Percentiles rank a stretch among this genome's conserved stretches.
phyloP scores from a whole-genome alignment of 495 filamentous ascomycete species.

The Hyphodiscus hymeniophilus region DNA sequence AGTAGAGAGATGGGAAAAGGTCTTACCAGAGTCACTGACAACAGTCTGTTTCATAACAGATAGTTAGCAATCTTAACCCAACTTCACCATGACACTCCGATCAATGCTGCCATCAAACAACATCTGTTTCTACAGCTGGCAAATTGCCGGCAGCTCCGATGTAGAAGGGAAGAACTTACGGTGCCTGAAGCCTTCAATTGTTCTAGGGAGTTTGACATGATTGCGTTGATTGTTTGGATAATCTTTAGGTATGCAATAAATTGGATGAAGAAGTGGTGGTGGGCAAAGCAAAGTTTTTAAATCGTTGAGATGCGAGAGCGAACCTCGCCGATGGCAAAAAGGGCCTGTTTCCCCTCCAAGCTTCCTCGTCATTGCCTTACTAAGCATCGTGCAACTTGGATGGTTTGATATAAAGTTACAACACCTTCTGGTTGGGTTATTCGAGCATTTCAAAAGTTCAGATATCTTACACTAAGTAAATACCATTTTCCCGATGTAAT shows the following conservation, averaged over 20 bases:
- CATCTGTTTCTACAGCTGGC: constrained; percentile 2
- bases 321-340: too few species aligned
- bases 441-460: too few species aligned
- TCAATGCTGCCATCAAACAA: constrained; percentile 2
- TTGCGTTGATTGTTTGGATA: constrained; percentile 22
- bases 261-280: constrained; percentile 4
- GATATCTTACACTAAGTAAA: too few species aligned
- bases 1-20: constrained; percentile 2
- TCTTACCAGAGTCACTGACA: constrained; percentile 92
- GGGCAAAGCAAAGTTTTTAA: neutral
- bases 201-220: constrained; percentile 82
- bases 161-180: constrained; percentile 45
- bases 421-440: too few species aligned
- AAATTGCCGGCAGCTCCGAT: constrained; percentile 5
- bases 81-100: constrained; percentile 1
- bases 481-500: too few species aligned
- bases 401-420: too few species aligned
- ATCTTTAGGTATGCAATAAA: constrained; percentile 1
- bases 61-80: constrained; percentile 15
- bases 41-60: constrained; percentile 52
- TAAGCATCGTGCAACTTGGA: too few species aligned
- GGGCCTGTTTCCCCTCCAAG: too few species aligned
- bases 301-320: constrained; percentile 8
- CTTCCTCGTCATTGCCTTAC: too few species aligned
- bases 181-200: constrained; percentile 96